A percentile compares a stretch with the other conserved stretches of the same genome.
Conservation (phyloP, 495 filamentous ascomycete genomes). For the Penicillium pulvis region DNA sequence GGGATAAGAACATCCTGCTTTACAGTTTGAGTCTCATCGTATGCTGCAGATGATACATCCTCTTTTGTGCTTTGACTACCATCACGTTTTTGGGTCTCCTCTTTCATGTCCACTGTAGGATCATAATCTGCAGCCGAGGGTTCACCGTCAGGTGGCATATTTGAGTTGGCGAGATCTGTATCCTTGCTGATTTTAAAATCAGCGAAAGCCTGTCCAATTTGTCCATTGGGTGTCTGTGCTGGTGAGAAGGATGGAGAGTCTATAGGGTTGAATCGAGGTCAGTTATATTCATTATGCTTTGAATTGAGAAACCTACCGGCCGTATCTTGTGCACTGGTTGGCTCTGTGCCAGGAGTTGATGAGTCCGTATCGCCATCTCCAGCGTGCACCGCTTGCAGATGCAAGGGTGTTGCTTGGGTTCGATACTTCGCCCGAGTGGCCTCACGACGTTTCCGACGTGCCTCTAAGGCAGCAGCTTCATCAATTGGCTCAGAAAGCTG, state of each 20-base stretch:
- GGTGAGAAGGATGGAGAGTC: constrained; percentile 18
- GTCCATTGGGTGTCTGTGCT: constrained; percentile 43
- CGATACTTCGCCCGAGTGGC: constrained; percentile 84
- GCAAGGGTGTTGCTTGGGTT: constrained; percentile 69
- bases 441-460: constrained; percentile 83
- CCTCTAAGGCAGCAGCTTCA: constrained; percentile 79
- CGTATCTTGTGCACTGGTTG: constrained; percentile 23
- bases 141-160: constrained; percentile 55
- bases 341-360: constrained; percentile 54
- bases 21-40: constrained; percentile 60
- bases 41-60: constrained; percentile 58
- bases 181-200: constrained; percentile 58
- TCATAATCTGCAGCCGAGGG: constrained; percentile 96
- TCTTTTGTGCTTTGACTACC: constrained; percentile 55
- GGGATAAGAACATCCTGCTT: constrained; percentile 60
- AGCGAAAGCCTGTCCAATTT: constrained; percentile 51
- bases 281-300: constrained; percentile 1
- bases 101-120: constrained; percentile 88
- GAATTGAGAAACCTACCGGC: constrained; percentile 29
- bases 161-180: constrained; percentile 66
- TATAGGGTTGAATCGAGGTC: neutral
- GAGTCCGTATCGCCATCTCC: constrained; percentile 54
- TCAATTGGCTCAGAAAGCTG: constrained; percentile 58
- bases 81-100: constrained; percentile 76
- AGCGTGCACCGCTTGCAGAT: constrained; percentile 74